Base-by-base conservation (phyloP, 1,284 basidiomycete species). In the Ceratobasidium sp. region DNA sequence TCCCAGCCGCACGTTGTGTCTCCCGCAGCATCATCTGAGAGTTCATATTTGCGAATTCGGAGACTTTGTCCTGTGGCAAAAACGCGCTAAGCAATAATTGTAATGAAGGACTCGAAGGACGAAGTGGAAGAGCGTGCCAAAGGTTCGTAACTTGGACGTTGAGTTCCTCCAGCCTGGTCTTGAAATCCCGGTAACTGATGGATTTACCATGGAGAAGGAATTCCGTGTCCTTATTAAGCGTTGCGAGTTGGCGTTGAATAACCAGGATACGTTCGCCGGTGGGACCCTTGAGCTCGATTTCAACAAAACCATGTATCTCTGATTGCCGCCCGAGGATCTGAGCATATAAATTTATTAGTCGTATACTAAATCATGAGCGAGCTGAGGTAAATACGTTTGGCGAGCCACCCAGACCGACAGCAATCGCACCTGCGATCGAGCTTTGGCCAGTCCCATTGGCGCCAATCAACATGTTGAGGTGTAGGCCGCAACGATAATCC, bases 361-460 rank as follows among this genome's bases (percentile, higher is more conserved):
- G 11, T 14, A 22, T 11, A 7, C 58, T n/a, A 59, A 29, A 59
- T 9, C 16, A n/a, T 34, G 8, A 41, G 51, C 41, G 22, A 43
- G 6, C 2, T 43, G 11, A 24, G 29, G 9, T 27, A 11, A 49
- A 9, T 80, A 96, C 95, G 77, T 85, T 86, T 0, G 94, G 89
- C 0, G 91, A 85, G 81, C 91, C 98, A 75, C 97, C 98, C 24
- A 99, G 87, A 5, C 98, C 98, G 31, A 99, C 87, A 68, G 94
- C 96, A 69, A 99, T 98, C 2, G 95, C 95, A 77, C 96, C 98
- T 0, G 96, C 95, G 68, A 99, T 96, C 71, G 94, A 95, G 76
- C 92, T 94, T 83, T 97, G 96, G 5, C 95, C 95, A 0, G 98
- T 98, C 1, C 98, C 98, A 78, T 99, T 99, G 0, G 98, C 98